These are phyloP conservation scores for Fusarium sp. DNA, from an alignment of 2,329 filamentous ascomycete genomes.

Conservation along the genomic window DNA sequence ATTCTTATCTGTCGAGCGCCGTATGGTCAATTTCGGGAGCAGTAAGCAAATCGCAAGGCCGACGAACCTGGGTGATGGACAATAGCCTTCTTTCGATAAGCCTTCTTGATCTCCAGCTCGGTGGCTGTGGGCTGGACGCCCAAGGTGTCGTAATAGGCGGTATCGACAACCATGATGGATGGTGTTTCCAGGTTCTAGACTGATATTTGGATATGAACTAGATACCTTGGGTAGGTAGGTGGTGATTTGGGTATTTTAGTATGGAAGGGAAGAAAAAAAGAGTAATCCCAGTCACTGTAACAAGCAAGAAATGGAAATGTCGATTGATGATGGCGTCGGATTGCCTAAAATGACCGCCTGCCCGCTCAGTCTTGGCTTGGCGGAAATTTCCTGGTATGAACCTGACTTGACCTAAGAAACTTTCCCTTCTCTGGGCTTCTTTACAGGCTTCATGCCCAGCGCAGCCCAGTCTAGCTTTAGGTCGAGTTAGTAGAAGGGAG, in stretches of 20 bases:
- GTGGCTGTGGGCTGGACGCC: conserved; percentile 86
- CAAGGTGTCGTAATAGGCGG: conserved; percentile 86
- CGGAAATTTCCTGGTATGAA: conserved; percentile 34
- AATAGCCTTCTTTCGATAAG: conserved; percentile 94
- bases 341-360: conserved; percentile 38
- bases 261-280: conserved; percentile 4
- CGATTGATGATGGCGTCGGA: conserved; percentile 42
- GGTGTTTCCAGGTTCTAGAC: conserved; percentile 21
- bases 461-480: conserved; percentile 1
- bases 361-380: conserved; percentile 17
- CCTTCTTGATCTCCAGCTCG: conserved; percentile 96
- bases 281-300: conserved; percentile 1
- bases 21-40: conserved; percentile 7
- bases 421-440: conserved; percentile 10
- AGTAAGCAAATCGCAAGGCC: background rate
- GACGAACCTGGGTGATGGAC: conserved; percentile 83
- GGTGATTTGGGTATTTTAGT: background rate
- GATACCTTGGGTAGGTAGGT: background rate
- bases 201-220: conserved; percentile 19
- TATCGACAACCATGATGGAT: conserved; percentile 85
- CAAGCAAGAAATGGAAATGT: conserved; percentile 27
- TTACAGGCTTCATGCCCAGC: conserved; percentile 13
- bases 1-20: conserved; percentile 81
- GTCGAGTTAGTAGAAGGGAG: conserved; percentile 6
- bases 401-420: conserved; percentile 15